Evolutionary conservation across 345 rosid genomes (phyloP), one percentile per base, ranked within the genome.

Genomic region (Salix caprea): DNA sequence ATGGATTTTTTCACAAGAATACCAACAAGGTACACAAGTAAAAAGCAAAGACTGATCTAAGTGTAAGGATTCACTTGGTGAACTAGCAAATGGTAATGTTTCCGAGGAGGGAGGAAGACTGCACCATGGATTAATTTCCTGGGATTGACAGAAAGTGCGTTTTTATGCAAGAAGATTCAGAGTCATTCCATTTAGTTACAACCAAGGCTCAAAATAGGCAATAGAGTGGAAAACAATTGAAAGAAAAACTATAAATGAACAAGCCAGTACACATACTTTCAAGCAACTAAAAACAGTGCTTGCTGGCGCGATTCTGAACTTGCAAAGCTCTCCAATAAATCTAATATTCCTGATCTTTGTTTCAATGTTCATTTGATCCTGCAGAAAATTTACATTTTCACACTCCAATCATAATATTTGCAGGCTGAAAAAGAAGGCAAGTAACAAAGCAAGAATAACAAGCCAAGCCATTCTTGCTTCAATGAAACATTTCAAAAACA

Each of bases 281-380:
- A 96, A 87, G 90, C 98, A 96, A 84, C 89, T 86, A 79, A 96
- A 96, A 74, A 94, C 89, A 78, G 92, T 89, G 69, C 90, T 92
- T 87, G 97, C 76, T 62, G 96, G 89, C 50, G 91, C 94, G 78
- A 94, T 89, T 84, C 77, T 94, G 78, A 94, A 94, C 86, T 96
- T 96, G 96, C 99, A 92, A 70, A 94, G 96, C 80, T 96, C 99
- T 78, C 97, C 99, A 82, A 96, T 88, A 81, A 96, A 96, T 82
- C 99, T 94, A 73, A 91, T 94, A 85, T 96, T 96, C 83, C 97
- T 88, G 82, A 94, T 94, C 85, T 94, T 94, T 28, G 99, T 92
- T 87, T 96, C 98, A 24, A 96, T 96, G 70, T 94, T 96, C 98
- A 94, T 96, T 90, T 96, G 99, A 87, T 96, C 98, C 99, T 94